Base-by-base conservation (phyloP, 331 rosid species). In the Quercus phellos region DNA sequence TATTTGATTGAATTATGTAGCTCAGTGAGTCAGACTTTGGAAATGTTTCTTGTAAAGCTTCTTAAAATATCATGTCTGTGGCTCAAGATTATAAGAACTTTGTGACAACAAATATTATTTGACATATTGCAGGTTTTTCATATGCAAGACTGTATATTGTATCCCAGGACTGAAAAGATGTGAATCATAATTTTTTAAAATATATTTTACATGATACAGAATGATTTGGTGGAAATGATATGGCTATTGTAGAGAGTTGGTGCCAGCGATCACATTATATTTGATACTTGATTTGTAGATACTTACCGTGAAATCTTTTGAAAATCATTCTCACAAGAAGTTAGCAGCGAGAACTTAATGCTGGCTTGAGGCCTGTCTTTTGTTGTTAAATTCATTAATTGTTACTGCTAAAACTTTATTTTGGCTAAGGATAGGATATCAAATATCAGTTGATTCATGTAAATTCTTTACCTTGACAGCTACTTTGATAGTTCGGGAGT, bases 401-500 rank as follows among this genome's bases (percentile, higher is more conserved):
- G 42, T 34, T 34, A 34, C 9, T 34, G 8, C 42, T 5, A 34
- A 34, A 34, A 5, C 1, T 34, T 34, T 6, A 1, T 34, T 34
- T 34, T 34, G 2, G 42, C 8, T 34, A 26, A 55, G 27, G 61
- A 55, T 55, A 55, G 61, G 27, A 21, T 55, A 22, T 55, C 38
- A 34, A 34, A 34, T 56, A 1, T 19, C 2, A 6, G 8, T 34
- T 6, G 38, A 69, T 43, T 63, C 61, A 55, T 19, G 11, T 55
- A 55, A 55, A 34, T 55, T 55, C 12, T 55, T 80, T 77, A 1
- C 53, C 69, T 89, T n/a, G 55, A 70, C 88, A 91, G 97, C 74
- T 91, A 90, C 74, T 9, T 89, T 24, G 90, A 84, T 84, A 94
- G 98, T 73, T 87, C 94, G 7, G 97, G 98, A 80, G 78, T 90